Conservation (phyloP, 352 stramenopile genomes). For the Phytophthora litchii region DNA sequence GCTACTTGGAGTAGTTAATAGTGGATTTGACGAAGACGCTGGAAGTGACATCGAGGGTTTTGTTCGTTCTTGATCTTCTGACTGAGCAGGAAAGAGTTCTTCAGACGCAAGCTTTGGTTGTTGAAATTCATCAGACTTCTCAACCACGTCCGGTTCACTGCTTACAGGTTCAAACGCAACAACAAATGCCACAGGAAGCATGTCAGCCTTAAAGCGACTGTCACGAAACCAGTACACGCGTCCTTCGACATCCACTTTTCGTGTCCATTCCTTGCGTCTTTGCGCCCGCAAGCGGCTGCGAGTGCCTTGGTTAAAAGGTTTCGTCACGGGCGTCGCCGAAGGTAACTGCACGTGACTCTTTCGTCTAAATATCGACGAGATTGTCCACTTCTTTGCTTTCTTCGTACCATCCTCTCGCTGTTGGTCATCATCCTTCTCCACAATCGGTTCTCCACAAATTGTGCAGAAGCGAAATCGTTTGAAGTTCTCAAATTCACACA, state of each 20-base stretch:
- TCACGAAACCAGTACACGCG: constrained; percentile 30
- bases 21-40: background rate
- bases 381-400: background rate
- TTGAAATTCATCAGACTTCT: background rate
- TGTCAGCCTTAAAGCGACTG: background rate
- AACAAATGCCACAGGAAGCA: constrained; percentile 3
- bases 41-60: too few relatives aligned
- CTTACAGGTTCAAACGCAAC: constrained; percentile 14
- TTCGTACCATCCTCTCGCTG: background rate
- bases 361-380: constrained; percentile 9
- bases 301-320: background rate
- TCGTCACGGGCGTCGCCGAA: background rate
- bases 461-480: constrained; percentile 38
- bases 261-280: constrained; percentile 42
- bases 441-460: constrained; percentile 30
- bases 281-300: constrained; percentile 8
- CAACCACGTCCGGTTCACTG: background rate
- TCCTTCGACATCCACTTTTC: constrained; percentile 32
- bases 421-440: constrained; percentile 5
- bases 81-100: too few relatives aligned
- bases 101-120: too few relatives aligned
- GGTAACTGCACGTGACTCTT: background rate
- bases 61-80: background rate
- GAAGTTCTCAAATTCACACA: constrained; percentile 53
- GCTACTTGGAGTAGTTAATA: background rate